Conservation (phyloP, 1,139 yeast genomes). For the Candida smagusa region DNA sequence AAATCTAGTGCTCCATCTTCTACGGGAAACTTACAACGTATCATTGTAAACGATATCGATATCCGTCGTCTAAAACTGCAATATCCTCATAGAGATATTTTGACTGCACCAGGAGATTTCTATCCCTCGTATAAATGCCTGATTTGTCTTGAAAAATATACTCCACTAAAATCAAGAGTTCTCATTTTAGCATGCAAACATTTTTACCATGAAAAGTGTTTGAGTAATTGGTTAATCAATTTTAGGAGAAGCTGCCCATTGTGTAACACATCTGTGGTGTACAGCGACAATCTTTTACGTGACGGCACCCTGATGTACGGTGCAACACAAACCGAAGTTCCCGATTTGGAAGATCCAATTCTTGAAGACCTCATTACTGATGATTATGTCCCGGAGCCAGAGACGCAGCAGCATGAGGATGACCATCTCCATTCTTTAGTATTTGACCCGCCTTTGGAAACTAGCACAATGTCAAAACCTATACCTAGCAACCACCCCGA, state of each 20-base stretch:
- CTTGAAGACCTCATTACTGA: background rate
- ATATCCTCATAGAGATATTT: constrained; percentile 17
- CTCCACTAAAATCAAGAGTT: constrained; percentile 36
- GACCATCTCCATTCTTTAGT: background rate
- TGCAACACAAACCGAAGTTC: background rate
- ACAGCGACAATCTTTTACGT: background rate
- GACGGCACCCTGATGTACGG: constrained; percentile 1
- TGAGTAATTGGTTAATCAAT: constrained; percentile 46
- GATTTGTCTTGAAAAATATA: constrained; percentile 42
- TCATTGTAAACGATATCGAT: constrained; percentile 33
- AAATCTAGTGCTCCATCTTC: constrained; percentile 9
- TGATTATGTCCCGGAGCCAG: background rate
- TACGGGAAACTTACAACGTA: constrained; percentile 16
- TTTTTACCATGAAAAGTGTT: constrained; percentile 42
- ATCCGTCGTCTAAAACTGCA: constrained; percentile 18
- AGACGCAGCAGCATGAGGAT: background rate
- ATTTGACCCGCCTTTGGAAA: constrained; percentile 1
- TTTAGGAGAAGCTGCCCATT: constrained; percentile 45
- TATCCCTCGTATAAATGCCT: constrained; percentile 44
- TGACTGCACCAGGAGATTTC: constrained; percentile 35
- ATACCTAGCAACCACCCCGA: background rate
- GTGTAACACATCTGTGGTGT: constrained; percentile 33
- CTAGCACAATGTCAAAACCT: constrained; percentile 2
- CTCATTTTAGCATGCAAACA: constrained; percentile 45
- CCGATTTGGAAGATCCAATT: constrained; percentile 2